Evolutionary conservation across 73 alveolate genomes (phyloP).

Genomic region (Paramecium octaurelia): DNA sequence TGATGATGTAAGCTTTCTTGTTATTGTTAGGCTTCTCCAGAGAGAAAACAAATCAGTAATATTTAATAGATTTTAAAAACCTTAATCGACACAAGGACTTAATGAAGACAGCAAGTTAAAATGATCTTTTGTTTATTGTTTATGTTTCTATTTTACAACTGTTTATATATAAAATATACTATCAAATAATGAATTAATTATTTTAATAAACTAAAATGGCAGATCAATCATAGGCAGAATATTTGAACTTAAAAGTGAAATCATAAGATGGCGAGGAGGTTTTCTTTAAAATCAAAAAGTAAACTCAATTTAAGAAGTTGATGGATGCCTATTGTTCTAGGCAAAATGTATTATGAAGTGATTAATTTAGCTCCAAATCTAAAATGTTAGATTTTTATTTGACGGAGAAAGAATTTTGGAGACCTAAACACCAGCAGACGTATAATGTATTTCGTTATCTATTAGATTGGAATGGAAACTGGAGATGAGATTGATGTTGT

Average conservation of each 20-base stretch:
- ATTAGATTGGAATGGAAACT: conserved; percentile 60
- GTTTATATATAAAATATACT: not conserved
- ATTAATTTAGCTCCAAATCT: conserved; percentile 32
- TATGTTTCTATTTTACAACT: not conserved
- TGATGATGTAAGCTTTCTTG: not conserved
- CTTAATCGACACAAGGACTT: not conserved
- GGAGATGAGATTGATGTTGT: conserved; percentile 64
- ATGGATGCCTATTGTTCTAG: conserved; percentile 64
- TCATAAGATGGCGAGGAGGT: conserved; percentile 59
- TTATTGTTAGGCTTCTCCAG: not conserved
- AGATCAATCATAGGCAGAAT: conserved; percentile 16
- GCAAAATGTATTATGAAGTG: not conserved
- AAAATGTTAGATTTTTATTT: conserved; percentile 60
- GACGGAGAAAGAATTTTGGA: conserved; percentile 61
- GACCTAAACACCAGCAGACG: conserved; percentile 60
- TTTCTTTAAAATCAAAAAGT: conserved; percentile 57
- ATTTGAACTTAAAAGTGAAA: conserved; percentile 33
- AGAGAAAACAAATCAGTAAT: not conserved
- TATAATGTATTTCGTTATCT: not conserved
- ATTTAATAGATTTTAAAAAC: not conserved
- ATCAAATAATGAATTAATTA: not conserved
- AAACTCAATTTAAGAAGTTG: conserved; percentile 54
- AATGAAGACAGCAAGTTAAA: not conserved
- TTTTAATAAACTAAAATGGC: not conserved
- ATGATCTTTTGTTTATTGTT: not conserved